Evolutionary conservation across 148 eudicot genomes (phyloP).

Genomic region (Talinum fruticosum): DNA sequence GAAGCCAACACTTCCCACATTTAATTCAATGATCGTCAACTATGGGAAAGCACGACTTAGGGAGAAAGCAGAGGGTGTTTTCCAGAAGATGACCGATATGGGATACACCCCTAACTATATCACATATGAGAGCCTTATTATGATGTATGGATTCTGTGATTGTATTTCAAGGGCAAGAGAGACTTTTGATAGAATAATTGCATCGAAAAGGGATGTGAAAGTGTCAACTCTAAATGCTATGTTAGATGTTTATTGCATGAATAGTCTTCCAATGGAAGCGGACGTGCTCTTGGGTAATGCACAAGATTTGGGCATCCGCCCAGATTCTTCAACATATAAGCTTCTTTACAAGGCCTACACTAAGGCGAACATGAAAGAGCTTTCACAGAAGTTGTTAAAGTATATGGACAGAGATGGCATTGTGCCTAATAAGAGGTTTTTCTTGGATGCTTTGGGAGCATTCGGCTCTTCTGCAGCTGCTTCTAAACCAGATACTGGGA

Average conservation of each 20-base stretch:
- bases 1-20: slow-evolving; percentile 82
- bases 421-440: slow-evolving; percentile 66
- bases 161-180: slow-evolving; percentile 73
- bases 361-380: slow-evolving; percentile 75
- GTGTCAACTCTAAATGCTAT: slow-evolving; percentile 86
- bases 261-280: slow-evolving; percentile 71
- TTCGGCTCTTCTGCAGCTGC: slow-evolving; percentile 46
- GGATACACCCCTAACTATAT: slow-evolving; percentile 68
- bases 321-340: slow-evolving; percentile 73
- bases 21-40: slow-evolving; percentile 88
- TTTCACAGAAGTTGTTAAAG: slow-evolving; percentile 48
- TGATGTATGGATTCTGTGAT: slow-evolving; percentile 85
- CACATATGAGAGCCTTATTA: slow-evolving; percentile 75
- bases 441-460: slow-evolving; percentile 80
- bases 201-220: slow-evolving; percentile 53
- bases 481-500: slow-evolving; percentile 26
- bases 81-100: slow-evolving; percentile 57
- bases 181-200: slow-evolving; percentile 50
- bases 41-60: slow-evolving; percentile 92
- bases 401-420: slow-evolving; percentile 83
- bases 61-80: slow-evolving; percentile 76
- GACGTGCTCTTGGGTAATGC: slow-evolving; percentile 56
- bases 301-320: slow-evolving; percentile 35
- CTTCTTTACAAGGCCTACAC: slow-evolving; percentile 90
- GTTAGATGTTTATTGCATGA: slow-evolving; percentile 89